phyloP scores from a whole-genome alignment of 2,329 filamentous ascomycete genomes.

The Pseudofabraea citricarpa region DNA sequence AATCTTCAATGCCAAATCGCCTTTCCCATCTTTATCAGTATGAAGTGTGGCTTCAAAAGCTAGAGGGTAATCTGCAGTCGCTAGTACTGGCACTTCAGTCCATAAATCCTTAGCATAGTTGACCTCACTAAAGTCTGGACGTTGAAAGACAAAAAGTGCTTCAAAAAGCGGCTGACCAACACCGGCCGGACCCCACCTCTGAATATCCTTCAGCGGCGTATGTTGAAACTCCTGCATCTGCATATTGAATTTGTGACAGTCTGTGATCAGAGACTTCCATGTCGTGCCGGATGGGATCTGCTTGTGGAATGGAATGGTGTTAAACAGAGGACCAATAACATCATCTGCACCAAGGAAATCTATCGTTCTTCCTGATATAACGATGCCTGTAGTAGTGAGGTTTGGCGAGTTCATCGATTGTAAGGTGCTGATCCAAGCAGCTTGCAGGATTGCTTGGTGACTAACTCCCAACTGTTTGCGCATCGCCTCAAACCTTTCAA shows the following conservation, averaged over 20 bases:
- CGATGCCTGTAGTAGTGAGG: slow-evolving; percentile 57
- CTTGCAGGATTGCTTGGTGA: slow-evolving; percentile 73
- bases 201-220: slow-evolving; percentile 71
- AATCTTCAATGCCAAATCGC: slow-evolving; percentile 49
- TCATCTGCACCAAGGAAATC: slow-evolving; percentile 60
- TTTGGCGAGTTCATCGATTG: slow-evolving; percentile 41
- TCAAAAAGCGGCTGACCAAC: slow-evolving; percentile 64
- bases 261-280: slow-evolving; percentile 55
- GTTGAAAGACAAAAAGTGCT: slow-evolving; percentile 77
- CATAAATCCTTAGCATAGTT: slow-evolving; percentile 42
- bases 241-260: slow-evolving; percentile 68
- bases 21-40: slow-evolving; percentile 28
- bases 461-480: slow-evolving; percentile 64
- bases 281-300: slow-evolving; percentile 37
- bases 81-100: slow-evolving; percentile 36
- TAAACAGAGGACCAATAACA: slow-evolving; percentile 81
- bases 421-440: slow-evolving; percentile 65
- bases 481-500: slow-evolving; percentile 42
- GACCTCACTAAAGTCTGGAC: slow-evolving; percentile 30
- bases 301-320: slow-evolving; percentile 73
- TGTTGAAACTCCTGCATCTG: slow-evolving; percentile 69
- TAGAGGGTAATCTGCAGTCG: slow-evolving; percentile 46
- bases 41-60: slow-evolving; percentile 67
- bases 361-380: slow-evolving; percentile 74
- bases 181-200: slow-evolving; percentile 64